phyloP scores from a whole-genome alignment of 73 alveolate species.

The Strombidium stylifer region DNA sequence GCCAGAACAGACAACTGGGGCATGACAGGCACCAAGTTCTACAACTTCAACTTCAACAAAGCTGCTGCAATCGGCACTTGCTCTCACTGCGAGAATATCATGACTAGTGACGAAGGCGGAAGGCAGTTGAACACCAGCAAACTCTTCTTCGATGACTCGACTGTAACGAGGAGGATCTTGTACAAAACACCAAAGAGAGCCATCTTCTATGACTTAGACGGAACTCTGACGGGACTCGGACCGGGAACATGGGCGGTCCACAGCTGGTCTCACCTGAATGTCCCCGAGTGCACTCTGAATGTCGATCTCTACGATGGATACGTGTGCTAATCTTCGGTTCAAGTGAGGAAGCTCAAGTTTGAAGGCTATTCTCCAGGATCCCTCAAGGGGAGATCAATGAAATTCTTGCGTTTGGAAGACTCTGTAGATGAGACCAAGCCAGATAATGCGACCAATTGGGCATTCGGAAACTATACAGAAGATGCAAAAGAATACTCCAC shows the following conservation, averaged over 20 bases:
- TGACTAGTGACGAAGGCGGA: constrained; percentile 44
- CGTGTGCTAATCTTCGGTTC: neutral
- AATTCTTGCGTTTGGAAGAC: neutral
- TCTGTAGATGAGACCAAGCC: neutral
- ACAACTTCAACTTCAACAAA: constrained; percentile 37
- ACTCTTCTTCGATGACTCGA: neutral
- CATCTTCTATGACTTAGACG: constrained; percentile 35
- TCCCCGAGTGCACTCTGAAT: constrained; percentile 25
- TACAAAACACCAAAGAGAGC: constrained; percentile 23
- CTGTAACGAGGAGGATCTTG: constrained; percentile 16
- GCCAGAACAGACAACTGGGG: constrained; percentile 74
- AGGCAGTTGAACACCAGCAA: constrained; percentile 17
- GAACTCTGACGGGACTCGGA: constrained; percentile 1
- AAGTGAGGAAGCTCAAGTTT: constrained; percentile 24
- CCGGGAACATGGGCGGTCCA: constrained; percentile 40
- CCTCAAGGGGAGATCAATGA: neutral
- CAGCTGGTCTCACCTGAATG: constrained; percentile 1
- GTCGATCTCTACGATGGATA: neutral
- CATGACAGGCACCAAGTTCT: constrained; percentile 43
- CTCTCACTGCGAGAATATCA: constrained; percentile 58
- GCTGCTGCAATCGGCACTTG: constrained; percentile 65
- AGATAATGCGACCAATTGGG: neutral
- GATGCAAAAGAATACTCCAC: neutral
- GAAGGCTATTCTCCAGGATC: neutral
- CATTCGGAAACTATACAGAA: neutral